Evolutionary conservation across 371 early-diverging fungal species (phyloP).

Genomic region (Nematocida major): DNA sequence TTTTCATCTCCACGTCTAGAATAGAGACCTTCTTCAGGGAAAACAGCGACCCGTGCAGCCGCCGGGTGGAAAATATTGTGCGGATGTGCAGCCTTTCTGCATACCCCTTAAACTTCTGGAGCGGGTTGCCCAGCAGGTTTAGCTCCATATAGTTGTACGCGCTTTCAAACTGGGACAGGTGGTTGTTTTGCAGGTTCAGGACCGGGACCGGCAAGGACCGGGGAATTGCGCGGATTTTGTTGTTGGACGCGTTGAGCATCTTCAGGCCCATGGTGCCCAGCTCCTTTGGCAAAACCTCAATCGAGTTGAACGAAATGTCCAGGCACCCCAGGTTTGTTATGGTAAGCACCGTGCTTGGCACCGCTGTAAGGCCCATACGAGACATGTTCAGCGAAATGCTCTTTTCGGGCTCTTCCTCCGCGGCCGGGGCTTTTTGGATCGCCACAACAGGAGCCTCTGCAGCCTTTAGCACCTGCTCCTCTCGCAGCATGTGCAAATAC

Average conservation of each 20-base stretch:
- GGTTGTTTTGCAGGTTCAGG: constrained; percentile 31
- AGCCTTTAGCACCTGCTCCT: too few relatives aligned
- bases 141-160: constrained; percentile 2
- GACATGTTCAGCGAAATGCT: constrained; percentile 13
- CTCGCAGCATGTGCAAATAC: not conserved
- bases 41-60: not conserved
- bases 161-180: constrained; percentile 18
- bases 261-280: constrained; percentile 3
- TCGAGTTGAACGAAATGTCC: constrained; percentile 32
- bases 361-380: constrained; percentile 7
- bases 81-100: constrained; percentile 19
- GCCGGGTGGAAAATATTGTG: not conserved
- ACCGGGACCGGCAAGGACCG: not conserved
- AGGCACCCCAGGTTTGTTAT: constrained; percentile 2
- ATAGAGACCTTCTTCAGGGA: constrained; percentile 18
- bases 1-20: constrained; percentile 32
- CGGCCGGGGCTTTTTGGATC: not conserved
- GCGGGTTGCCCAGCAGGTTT: constrained; percentile 35
- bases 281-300: not conserved
- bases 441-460: too few relatives aligned
- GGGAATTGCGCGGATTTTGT: constrained; percentile 9
- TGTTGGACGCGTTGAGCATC: constrained; percentile 37
- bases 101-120: constrained; percentile 9
- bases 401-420: not conserved
- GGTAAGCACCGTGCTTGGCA: constrained; percentile 15